Evolutionary conservation across 345 rosid genomes (phyloP), one percentile per base, ranked within the genome.

Genomic region (Diplotaxis tenuifolia): DNA sequence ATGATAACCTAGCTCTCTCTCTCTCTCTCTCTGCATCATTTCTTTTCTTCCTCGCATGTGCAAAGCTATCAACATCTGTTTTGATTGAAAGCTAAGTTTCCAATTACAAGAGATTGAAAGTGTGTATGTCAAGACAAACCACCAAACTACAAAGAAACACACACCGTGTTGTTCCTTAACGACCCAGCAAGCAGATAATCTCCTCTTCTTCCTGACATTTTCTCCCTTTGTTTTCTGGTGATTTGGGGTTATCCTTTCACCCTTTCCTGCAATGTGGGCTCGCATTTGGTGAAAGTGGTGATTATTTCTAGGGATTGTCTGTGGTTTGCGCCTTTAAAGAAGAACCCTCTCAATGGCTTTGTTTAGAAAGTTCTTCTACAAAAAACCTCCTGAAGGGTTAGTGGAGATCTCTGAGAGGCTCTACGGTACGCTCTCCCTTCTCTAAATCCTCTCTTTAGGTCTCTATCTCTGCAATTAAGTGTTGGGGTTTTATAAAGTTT

Each of bases 11-110:
- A 68, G 63, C 56, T 63, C 49, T 63, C 31, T 66, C 47, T 55
- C 25, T 45, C 59, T 27, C 23, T 29, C 58, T 65, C 25, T 22
- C 16, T 49, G 61, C 21, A 58, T 52, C 63, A 54, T 63, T 40
- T 66, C 21, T 32, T 25, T 61, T 72, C 52, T 31, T 38, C 68
- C 50, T 76, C 69, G 65, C 79, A 72, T 62, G 80, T 77, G 71
- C 76, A 71, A 61, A 56, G 72, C 81, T 70, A 62, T 79, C 82
- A 71, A 49, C 72, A 57, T 78, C 70, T 70, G 78, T 77, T 73
- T 88, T 84, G 91, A 88, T 89, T 89, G 96, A 87, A 86, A 86
- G 89, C 93, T 78, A 88, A 85, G 87, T 84, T 62, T 84, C 34
- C 65, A 65, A 65, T 55, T 57, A 20, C 80, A 62, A 64, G 62